A percentile compares a stretch with the other conserved stretches of the same genome.
These are phyloP conservation scores for Stygiomarasmius scandens DNA, from an alignment of 1,284 basidiomycete species.

Conservation along the genomic window DNA sequence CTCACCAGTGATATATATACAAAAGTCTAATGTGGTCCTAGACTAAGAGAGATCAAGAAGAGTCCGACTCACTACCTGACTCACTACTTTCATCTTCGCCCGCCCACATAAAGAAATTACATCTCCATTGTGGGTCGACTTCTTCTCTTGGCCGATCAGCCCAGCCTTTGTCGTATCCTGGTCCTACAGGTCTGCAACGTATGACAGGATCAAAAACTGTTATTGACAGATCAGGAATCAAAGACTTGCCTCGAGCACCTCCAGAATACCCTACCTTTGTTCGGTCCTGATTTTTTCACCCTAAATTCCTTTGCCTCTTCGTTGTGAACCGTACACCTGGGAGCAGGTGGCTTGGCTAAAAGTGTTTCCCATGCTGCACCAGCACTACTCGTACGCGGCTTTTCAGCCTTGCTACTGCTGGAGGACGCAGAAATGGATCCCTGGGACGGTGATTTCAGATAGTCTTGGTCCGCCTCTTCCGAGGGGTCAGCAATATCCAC, in stretches of 20 bases:
- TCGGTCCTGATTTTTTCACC: conserved; percentile 90
- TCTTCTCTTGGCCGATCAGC: conserved; percentile 80
- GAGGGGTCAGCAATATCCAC: no score
- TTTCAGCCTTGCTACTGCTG: no score
- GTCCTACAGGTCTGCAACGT: conserved; percentile 93
- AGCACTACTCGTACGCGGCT: conserved; percentile 7
- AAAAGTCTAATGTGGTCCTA: no score
- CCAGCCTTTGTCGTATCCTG: conserved; percentile 87
- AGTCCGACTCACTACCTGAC: no score
- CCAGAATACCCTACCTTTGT: conserved; percentile 93
- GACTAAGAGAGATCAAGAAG: no score
- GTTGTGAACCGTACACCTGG: conserved; percentile 76
- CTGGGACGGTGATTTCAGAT: no score
- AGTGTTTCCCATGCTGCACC: conserved; percentile 66
- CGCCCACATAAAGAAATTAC: conserved; percentile 87
- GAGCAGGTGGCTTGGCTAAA: conserved; percentile 75
- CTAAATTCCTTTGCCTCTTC: conserved; percentile 82
- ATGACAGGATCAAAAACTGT: no score
- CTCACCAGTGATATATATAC: no score
- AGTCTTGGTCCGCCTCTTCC: no score
- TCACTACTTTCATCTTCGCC: no score
- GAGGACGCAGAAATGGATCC: no score
- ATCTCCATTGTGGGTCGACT: conserved; percentile 81
- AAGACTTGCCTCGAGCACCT: conserved; percentile 92
- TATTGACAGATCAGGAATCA: no score